Conservation (phyloP, 345 rosid genomes). For the Eucalyptus decipiens region DNA sequence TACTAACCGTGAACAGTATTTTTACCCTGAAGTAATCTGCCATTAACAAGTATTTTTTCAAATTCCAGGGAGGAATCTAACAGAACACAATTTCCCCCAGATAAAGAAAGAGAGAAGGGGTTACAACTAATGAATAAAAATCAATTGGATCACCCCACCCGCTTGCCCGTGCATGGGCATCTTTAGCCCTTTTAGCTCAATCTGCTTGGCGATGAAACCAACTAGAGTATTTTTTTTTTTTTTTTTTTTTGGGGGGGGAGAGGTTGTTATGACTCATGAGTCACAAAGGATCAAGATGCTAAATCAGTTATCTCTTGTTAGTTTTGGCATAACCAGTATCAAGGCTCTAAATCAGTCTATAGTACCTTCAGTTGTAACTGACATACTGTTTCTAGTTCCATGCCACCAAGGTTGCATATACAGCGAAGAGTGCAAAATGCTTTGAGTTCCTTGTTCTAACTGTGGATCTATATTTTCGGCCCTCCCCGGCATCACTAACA, state of each 20-base stretch:
- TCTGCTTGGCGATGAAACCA: not conserved
- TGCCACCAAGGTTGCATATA: conserved; percentile 47
- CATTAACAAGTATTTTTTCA: not conserved
- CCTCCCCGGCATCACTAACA: conserved; percentile 35
- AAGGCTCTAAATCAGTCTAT: not conserved
- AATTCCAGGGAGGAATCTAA: not conserved
- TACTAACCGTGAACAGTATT: not conserved
- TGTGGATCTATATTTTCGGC: conserved; percentile 6
- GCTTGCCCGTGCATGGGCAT: not conserved
- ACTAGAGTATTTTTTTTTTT: not conserved
- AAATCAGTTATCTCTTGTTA: not conserved
- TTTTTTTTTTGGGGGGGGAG: rapidly evolving
- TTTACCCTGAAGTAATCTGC: not conserved
- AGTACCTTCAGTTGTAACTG: conserved; percentile 9
- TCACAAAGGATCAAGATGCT: not conserved
- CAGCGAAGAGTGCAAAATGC: conserved; percentile 9
- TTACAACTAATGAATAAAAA: not conserved
- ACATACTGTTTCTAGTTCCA: not conserved
- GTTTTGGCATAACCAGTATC: conserved; percentile 6
- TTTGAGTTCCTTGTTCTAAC: conserved; percentile 10
- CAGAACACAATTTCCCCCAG: not conserved
- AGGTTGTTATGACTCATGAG: not conserved
- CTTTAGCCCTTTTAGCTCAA: not conserved
- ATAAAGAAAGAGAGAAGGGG: not conserved
- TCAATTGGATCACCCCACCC: not conserved